Evolutionary conservation across 78 protist genomes (phyloP), one percentile per base, ranked within the genome.

Genomic region (Cavenderia fasciculata): DNA sequence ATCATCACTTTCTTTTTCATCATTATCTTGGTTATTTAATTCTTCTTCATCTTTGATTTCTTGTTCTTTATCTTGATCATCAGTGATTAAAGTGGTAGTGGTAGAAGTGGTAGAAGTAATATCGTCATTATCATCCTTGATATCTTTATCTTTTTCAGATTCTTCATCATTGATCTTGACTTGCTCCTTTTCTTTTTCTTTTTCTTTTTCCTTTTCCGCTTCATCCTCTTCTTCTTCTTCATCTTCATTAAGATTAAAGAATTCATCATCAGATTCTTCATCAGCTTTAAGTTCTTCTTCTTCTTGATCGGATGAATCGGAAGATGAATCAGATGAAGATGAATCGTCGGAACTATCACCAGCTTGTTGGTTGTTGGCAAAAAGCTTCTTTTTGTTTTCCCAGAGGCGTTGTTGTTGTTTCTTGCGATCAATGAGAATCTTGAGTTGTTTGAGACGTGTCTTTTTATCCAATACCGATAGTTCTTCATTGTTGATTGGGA

Each of bases 401-500:
- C 4, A 31, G 46, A 10, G 57, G 12, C 27, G 6, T 27, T 5
- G 4, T n/a, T n/a, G n/a, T n/a, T 29, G 75, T 36, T 44, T 46
- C 59, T 41, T 69, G 2, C 75, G 1, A 19, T 21, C 18, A 34
- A 46, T 47, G 40, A 69, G 27, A 4, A 41, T 29, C 16, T 4
- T 12, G 2, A 69, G 27, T 31, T 57, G 7, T 4, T 25, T 7
- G 33, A 44, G 1, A 38, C 75, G 6, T 18, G 27, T 34, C 12
- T 69, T 69, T 43, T 69, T 33, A 27, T 40, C 21, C 23, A 69
- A 5, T 29, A 21, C 29, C 57, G 10, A 7, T 34, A 69, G 12
- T 2, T 69, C 75, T 18, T 69, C 57, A 3, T 25, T 69, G 12
- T 47, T 69, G 57, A 46, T 46, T 10, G 57, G 75, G 57, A 63